These are phyloP conservation scores for Vishniacozyma victoriae DNA, from an alignment of 768 basidiomycete species.

Conservation along the genomic window DNA sequence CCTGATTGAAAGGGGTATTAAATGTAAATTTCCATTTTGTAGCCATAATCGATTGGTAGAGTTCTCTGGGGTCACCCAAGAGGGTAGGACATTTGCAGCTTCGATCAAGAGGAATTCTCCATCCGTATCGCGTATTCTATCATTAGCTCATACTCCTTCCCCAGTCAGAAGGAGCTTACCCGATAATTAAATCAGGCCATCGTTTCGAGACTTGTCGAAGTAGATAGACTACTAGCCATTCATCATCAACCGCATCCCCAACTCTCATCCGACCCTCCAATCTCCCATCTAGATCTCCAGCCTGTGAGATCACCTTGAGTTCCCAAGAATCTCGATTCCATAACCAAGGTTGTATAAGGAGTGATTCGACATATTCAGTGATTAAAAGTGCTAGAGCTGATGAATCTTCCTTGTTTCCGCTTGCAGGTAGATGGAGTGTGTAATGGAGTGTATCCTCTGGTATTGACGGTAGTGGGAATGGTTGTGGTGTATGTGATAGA, in stretches of 20 bases:
- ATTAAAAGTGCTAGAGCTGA: constrained; percentile 66
- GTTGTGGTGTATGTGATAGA: constrained; percentile 7
- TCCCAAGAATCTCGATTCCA: constrained; percentile 47
- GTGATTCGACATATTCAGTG: constrained; percentile 54
- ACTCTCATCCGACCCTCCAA: constrained; percentile 82
- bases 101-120: constrained; percentile 96
- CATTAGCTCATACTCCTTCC: not conserved
- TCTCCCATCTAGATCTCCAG: constrained; percentile 45
- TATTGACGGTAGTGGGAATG: constrained; percentile 61
- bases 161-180: constrained; percentile 52
- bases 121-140: constrained; percentile 76
- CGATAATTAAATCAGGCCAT: constrained; percentile 69
- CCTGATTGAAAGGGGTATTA: constrained; percentile 71
- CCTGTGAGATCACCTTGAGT: constrained; percentile 21
- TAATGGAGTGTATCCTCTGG: constrained; percentile 82
- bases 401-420: constrained; percentile 3
- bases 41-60: constrained; percentile 96
- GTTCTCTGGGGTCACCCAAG: constrained; percentile 87
- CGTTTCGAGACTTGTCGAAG: constrained; percentile 66
- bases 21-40: constrained; percentile 70
- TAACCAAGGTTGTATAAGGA: constrained; percentile 49
- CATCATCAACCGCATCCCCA: constrained; percentile 95
- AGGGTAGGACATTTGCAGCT: constrained; percentile 80
- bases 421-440: constrained; percentile 53
- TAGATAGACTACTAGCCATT: constrained; percentile 92